Conservation (phyloP, 768 basidiomycete genomes). For the Russula earlei region DNA sequence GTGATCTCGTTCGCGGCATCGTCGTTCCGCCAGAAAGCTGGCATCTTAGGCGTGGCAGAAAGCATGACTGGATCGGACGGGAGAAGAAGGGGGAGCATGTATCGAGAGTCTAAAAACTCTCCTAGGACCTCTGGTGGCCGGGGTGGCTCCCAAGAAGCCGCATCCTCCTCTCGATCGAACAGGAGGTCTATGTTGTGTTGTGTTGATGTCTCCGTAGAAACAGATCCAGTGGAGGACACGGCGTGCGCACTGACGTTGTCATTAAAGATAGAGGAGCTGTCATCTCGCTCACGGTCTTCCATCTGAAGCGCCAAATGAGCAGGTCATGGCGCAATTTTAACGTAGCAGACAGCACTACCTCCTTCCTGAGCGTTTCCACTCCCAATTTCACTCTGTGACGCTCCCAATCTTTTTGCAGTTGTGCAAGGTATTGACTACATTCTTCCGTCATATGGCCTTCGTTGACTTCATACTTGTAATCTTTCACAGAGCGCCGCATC, state of each 20-base stretch:
- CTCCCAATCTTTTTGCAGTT: slow-evolving; percentile 98
- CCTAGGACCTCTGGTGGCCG: slow-evolving; percentile 75
- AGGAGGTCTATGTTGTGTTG: slow-evolving; percentile 67
- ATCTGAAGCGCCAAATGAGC: slow-evolving; percentile 36
- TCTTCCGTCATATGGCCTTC: slow-evolving; percentile 92
- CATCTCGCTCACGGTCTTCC: slow-evolving; percentile 56
- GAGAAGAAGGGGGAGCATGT: slow-evolving; percentile 84
- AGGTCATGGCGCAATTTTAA: neutral
- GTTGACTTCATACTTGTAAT: slow-evolving; percentile 90
- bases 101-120: slow-evolving; percentile 84
- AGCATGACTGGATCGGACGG: slow-evolving; percentile 75
- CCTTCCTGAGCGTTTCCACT: slow-evolving; percentile 75
- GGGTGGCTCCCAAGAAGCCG: slow-evolving; percentile 68
- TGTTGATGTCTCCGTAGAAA: slow-evolving; percentile 27
- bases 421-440: slow-evolving; percentile 86
- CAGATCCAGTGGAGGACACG: slow-evolving; percentile 22
- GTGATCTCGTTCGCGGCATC: slow-evolving; percentile 22
- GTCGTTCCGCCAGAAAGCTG: slow-evolving; percentile 30
- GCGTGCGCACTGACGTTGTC: slow-evolving; percentile 25
- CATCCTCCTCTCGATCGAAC: slow-evolving; percentile 59
- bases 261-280: slow-evolving; percentile 33
- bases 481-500: slow-evolving; percentile 91
- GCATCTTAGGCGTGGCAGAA: slow-evolving; percentile 53
- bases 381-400: slow-evolving; percentile 78
- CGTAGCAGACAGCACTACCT: slow-evolving; percentile 37